Percentiles rank a stretch among this genome's conserved stretches.
Conservation (phyloP, 2,329 filamentous ascomycete genomes). For the Neonectria neomacrospora region DNA sequence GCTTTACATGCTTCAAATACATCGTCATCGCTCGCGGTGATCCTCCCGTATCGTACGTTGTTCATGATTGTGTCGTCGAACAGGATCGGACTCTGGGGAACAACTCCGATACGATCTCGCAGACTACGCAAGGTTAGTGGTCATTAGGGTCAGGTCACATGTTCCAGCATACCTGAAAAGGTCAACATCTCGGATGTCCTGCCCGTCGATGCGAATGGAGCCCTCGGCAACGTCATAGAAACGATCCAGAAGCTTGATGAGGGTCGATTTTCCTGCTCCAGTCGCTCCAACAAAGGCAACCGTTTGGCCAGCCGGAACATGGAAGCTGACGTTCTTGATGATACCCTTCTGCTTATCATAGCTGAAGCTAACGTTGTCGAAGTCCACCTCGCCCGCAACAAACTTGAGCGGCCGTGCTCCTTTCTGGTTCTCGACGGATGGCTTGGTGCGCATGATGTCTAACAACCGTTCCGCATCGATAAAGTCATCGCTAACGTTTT, state of each 20-base stretch:
- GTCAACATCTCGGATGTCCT: constrained; percentile 66
- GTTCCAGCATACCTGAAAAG: constrained; percentile 53
- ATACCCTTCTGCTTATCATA: constrained; percentile 70
- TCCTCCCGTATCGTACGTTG: constrained; percentile 67
- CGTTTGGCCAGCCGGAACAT: constrained; percentile 62
- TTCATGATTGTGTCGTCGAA: constrained; percentile 70
- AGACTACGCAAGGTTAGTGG: constrained; percentile 53
- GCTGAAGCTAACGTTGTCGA: constrained; percentile 66
- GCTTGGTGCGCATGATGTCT: constrained; percentile 67
- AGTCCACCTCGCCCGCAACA: constrained; percentile 64
- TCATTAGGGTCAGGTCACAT: not conserved
- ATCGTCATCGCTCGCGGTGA: constrained; percentile 65
- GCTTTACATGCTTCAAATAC: constrained; percentile 65
- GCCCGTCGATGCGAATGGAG: constrained; percentile 64
- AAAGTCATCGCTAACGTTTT: constrained; percentile 65
- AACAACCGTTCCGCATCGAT: constrained; percentile 68
- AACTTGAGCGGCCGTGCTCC: constrained; percentile 62
- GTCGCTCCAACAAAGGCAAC: constrained; percentile 71
- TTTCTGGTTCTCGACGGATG: constrained; percentile 64
- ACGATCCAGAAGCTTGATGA: constrained; percentile 67
- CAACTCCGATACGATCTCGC: constrained; percentile 65
- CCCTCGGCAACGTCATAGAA: constrained; percentile 68
- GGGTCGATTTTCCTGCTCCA: constrained; percentile 69
- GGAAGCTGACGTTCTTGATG: constrained; percentile 64
- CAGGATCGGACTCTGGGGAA: constrained; percentile 65